Conservation (phyloP, 2,329 filamentous ascomycete genomes). For the Sclerotinia minor region DNA sequence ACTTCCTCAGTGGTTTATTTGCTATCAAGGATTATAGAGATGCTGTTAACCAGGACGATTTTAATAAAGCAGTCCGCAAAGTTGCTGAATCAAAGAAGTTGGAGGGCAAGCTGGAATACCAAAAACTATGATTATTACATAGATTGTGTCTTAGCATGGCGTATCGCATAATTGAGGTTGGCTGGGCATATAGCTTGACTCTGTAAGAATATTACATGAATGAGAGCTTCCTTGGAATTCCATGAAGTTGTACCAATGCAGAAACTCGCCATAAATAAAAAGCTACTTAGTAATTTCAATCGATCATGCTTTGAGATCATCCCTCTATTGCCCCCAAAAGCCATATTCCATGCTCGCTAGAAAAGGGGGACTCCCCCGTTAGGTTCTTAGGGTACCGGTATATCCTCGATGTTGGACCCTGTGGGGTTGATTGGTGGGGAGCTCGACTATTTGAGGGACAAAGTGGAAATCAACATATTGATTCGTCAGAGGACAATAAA, state of each 20-base stretch:
- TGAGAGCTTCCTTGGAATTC: conserved; percentile 15
- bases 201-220: conserved; percentile 40
- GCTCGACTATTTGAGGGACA: neutral
- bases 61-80: conserved; percentile 98
- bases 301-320: conserved; percentile 2
- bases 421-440: conserved; percentile 18
- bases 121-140: conserved; percentile 69
- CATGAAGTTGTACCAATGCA: neutral
- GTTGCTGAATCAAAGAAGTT: conserved; percentile 97
- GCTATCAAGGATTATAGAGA: conserved; percentile 98
- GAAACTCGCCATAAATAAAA: conserved; percentile 8
- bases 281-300: neutral
- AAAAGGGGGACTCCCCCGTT: conserved; percentile 20
- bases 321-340: conserved; percentile 7
- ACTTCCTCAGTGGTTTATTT: conserved; percentile 71
- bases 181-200: conserved; percentile 33
- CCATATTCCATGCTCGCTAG: conserved; percentile 18
- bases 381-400: conserved; percentile 12
- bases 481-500: conserved; percentile 7
- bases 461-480: conserved; percentile 13
- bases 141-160: conserved; percentile 34
- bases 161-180: conserved; percentile 31
- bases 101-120: conserved; percentile 96
- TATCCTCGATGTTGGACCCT: conserved; percentile 12
- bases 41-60: conserved; percentile 95